Base-by-base conservation (phyloP, 108 stramenopile genomes). In the Schizochytrium sp. region DNA sequence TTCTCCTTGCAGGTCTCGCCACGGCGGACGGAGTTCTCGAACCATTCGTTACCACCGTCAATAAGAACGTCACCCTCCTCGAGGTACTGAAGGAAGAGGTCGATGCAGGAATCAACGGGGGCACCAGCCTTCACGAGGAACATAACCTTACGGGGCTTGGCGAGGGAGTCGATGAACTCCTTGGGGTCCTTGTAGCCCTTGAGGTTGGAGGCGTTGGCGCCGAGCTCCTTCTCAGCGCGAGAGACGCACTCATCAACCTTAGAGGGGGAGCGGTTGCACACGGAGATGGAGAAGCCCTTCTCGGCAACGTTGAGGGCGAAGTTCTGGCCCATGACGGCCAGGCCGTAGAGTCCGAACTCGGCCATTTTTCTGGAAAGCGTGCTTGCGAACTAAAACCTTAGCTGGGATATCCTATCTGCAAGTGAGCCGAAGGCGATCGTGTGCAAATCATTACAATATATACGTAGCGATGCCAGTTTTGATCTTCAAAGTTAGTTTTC, bases 41-140 rank as follows among this genome's bases (percentile, higher is more conserved):
- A 99, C 99, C 98, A 98, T 93, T 99, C 99, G 93, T 98, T 99
- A 10, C 99, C 99, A 7, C 99, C 98, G 89, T 99, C 99, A 56
- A 99, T 94, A 87, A 99, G 96, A 38, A 98, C 92, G 93, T 99
- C 99, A 13, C 98, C 99, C 83, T 88, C 92, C 90, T 97, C 99
- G 91, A 99, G 64, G 92, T 94, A 90, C 88, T 95, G 91, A 28
- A 92, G 88, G 2, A 99, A 92, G 0, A 87, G 87, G 13, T 93
- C 96, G 92, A 99, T 98, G 46, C 97, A 97, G 4, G 93, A 90
- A 90, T 99, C 99, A 64, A 99, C 99, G 40, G 99, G 96, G 72
- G 96, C 94, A 64, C 99, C 99, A 38, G 99, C 99, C 94, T 96
- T 96, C 17, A 99, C 98, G 40, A 98, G 92, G 69, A 99, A 93